These are phyloP conservation scores for Plasmodium knowlesi DNA, from an alignment of 169 alveolate species.

Conservation along the genomic window DNA sequence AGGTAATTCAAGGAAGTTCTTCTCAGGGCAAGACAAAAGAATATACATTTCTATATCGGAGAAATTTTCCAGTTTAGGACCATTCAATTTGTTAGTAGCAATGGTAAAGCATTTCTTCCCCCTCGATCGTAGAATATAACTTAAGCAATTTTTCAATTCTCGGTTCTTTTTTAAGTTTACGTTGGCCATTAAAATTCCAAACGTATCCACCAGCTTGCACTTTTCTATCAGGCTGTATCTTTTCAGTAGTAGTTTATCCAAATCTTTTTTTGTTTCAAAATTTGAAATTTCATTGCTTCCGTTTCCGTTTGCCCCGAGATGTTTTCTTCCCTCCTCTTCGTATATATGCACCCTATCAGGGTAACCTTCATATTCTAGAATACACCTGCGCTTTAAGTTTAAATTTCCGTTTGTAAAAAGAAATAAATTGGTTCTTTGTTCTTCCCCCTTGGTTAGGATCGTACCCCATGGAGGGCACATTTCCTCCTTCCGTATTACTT, in stretches of 20 bases:
- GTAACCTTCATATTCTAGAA: constrained; percentile 13
- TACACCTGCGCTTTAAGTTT: constrained; percentile 15
- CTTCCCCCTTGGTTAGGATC: background rate
- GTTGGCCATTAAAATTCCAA: constrained; percentile 78
- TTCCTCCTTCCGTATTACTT: constrained; percentile 5
- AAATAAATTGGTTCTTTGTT: background rate
- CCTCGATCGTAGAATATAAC: constrained; percentile 50
- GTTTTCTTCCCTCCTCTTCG: background rate
- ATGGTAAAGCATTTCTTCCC: constrained; percentile 74
- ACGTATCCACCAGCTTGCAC: constrained; percentile 44
- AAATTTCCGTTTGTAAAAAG: constrained; percentile 1
- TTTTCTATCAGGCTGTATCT: constrained; percentile 80
- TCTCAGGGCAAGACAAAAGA: constrained; percentile 77
- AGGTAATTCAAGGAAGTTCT: constrained; percentile 68
- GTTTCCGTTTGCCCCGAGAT: background rate
- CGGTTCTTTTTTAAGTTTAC: constrained; percentile 54
- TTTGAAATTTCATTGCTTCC: background rate
- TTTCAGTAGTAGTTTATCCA: constrained; percentile 52
- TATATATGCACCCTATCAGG: constrained; percentile 15
- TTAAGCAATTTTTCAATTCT: constrained; percentile 59
- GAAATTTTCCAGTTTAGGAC: constrained; percentile 81
- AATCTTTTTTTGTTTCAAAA: background rate
- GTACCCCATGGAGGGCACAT: background rate
- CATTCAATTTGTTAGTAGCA: constrained; percentile 80
- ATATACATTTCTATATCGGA: constrained; percentile 79